Evolutionary conservation across 371 early-diverging fungal genomes (phyloP), one percentile per base, ranked within the genome.

Genomic region (Sanchytrium tribonematis): DNA sequence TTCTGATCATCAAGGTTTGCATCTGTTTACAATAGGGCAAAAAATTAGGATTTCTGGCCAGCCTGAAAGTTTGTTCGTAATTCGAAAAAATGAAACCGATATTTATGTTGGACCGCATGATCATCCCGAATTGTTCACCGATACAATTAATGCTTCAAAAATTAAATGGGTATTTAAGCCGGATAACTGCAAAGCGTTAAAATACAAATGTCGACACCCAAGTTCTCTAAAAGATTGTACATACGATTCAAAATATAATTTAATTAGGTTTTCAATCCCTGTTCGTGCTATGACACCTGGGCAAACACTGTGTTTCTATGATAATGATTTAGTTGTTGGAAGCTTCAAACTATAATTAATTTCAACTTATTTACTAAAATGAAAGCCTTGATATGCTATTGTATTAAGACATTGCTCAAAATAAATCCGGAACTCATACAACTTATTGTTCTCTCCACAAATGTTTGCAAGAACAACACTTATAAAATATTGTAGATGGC

Each of bases 401-500:
- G n/a, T n/a, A n/a, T n/a, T n/a, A n/a, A n/a, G n/a, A n/a, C n/a
- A n/a, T n/a, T n/a, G n/a, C n/a, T n/a, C 65, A 65, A 65, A 65
- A 65, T 17, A 17, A 65, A 65, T n/a, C n/a, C n/a, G n/a, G n/a
- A n/a, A n/a, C n/a, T n/a, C n/a, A 69, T 29, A 30, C n/a, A 31
- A 22, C 2, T 48, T 65, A 69, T 2, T 65, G 48, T 30, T 69
- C 69, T 17, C 69, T 31, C 69, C 69, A 69, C 28, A 16, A 5
- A 29, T 69, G 17, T 1, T 1, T 2, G 65, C 69, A 69, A 27
- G 31, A 16, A 69, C 12, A 12, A 65, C 69, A 69, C 31, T 86
- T 88, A 81, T 84, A 93, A 77, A 91, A 91, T 29, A 85, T 87
- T 17, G 92, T 85, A 80, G 84, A 86, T 30, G 96, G 94, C 78